These are phyloP conservation scores for Orbilia oligospora DNA, from an alignment of 2,329 filamentous ascomycete species.

Conservation along the genomic window DNA sequence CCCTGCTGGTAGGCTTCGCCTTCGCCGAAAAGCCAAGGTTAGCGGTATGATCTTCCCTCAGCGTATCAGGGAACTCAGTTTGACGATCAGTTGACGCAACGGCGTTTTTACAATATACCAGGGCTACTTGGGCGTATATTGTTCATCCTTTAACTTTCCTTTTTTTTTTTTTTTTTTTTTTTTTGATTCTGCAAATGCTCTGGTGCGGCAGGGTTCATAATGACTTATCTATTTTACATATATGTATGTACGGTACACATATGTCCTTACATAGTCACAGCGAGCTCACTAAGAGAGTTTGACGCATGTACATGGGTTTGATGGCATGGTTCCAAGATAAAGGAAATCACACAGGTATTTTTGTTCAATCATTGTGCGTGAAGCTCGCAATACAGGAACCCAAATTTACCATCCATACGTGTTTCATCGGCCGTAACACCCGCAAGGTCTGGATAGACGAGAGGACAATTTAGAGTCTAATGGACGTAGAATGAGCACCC, in stretches of 20 bases:
- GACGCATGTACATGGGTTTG: conserved; percentile 6
- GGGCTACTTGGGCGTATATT: not conserved
- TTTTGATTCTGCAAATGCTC: not conserved
- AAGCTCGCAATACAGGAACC: conserved; percentile 3
- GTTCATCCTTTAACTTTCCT: not conserved
- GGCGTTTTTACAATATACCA: conserved; percentile 14
- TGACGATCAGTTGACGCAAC: conserved; percentile 61
- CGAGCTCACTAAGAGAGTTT: conserved; percentile 19
- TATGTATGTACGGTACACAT: too few species aligned
- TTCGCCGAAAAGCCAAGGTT: conserved; percentile 61
- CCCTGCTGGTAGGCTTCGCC: conserved; percentile 59
- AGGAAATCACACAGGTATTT: conserved; percentile 1
- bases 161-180: conserved; percentile 24
- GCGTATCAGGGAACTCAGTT: conserved; percentile 53
- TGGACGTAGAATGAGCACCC: conserved; percentile 33
- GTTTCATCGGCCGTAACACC: conserved; percentile 59
- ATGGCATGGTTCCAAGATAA: conserved; percentile 13
- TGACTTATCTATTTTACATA: conserved; percentile 16
- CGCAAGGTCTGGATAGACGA: conserved; percentile 46
- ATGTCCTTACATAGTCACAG: conserved; percentile 29
- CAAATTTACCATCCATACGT: conserved; percentile 37
- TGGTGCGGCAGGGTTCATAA: conserved; percentile 16
- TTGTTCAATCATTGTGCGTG: not conserved
- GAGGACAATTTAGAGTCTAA: conserved; percentile 31
- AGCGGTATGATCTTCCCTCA: conserved; percentile 47